phyloP scores from a whole-genome alignment of 129 eudicot genomes.

The Cynara cardunculus region DNA sequence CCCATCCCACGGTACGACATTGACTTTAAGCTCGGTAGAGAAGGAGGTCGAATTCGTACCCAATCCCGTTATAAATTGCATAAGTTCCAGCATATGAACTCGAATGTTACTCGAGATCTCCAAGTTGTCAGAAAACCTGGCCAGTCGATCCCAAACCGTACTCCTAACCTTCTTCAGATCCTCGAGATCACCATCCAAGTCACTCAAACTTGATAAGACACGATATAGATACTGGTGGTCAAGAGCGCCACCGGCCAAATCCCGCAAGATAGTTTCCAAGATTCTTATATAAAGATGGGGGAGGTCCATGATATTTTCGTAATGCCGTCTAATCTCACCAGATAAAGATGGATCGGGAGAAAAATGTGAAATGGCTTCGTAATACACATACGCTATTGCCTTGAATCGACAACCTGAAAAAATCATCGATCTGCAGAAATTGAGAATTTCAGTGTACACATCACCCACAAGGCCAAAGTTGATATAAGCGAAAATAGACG shows the following conservation, averaged over 20 bases:
- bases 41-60: slow-evolving; percentile 39
- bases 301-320: slow-evolving; percentile 46
- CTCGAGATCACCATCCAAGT: slow-evolving; percentile 60
- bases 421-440: slow-evolving; percentile 73
- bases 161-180: slow-evolving; percentile 58
- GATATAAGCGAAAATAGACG: slow-evolving; percentile 41
- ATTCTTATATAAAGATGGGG: slow-evolving; percentile 57
- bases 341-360: slow-evolving; percentile 31
- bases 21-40: slow-evolving; percentile 37
- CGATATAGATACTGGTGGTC: slow-evolving; percentile 42
- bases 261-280: slow-evolving; percentile 57
- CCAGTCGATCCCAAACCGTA: slow-evolving; percentile 74
- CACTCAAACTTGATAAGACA: slow-evolving; percentile 73
- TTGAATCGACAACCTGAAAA: slow-evolving; percentile 67
- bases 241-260: slow-evolving; percentile 45
- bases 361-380: slow-evolving; percentile 45
- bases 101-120: slow-evolving; percentile 71
- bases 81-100: slow-evolving; percentile 71
- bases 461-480: slow-evolving; percentile 35
- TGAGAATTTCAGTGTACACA: slow-evolving; percentile 42
- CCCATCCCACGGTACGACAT: slow-evolving; percentile 76
- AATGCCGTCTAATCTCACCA: slow-evolving; percentile 11
- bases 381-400: slow-evolving; percentile 44
- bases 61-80: slow-evolving; percentile 62
- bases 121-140: slow-evolving; percentile 62